Evolutionary conservation across 495 filamentous ascomycete species (phyloP), one percentile per base, ranked within the genome.

Genomic region (Letharia lupina): DNA sequence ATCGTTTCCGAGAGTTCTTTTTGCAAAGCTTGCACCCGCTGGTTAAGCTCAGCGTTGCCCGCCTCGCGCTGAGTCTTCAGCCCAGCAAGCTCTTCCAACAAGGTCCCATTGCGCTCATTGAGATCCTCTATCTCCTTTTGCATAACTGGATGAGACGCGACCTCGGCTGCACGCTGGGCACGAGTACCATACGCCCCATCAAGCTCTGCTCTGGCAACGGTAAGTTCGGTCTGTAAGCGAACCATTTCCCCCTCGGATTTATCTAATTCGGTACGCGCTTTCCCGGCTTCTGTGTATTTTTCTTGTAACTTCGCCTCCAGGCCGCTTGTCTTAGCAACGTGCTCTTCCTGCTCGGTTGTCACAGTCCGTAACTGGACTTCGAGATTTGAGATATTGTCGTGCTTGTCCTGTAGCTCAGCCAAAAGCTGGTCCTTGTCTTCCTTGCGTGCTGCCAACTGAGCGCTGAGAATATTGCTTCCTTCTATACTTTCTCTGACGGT

Each of bases 201-300:
- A 44, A 98, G 87, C 78, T 98, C 94, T 8, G 94, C 94, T 74
- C 89, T 91, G 64, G 89, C 89, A 76, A 98, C 85, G 58, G 93
- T 93, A 65, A 96, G 79, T 72, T 98, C 94, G 47, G 93, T 98
- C 65, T 91, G 91, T 59, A 95, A 80, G 64, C 91, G 86, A 58
- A 92, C 89, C 65, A 96, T 81, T 75, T 94, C 90, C 69, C 85
- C 82, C 72, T 95, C 92, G 61, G 95, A 80, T 40, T 83, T 79
- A 16, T 87, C 82, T 73, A 94, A 80, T 71, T 96, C 91, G 15
- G 80, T 76, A 60, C 78, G 78, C 50, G 78, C 66, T 85, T 87
- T 79, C 74, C 82, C 67, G 62, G 75, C 70, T 74, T 83, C 74
- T 77, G 78, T 67, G 75, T 75, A 16, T 70, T 76, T 61, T 79